Evolutionary conservation across 2,329 filamentous ascomycete genomes (phyloP), one percentile per base, ranked within the genome.

Genomic region (Dryadomyces quercivorus): DNA sequence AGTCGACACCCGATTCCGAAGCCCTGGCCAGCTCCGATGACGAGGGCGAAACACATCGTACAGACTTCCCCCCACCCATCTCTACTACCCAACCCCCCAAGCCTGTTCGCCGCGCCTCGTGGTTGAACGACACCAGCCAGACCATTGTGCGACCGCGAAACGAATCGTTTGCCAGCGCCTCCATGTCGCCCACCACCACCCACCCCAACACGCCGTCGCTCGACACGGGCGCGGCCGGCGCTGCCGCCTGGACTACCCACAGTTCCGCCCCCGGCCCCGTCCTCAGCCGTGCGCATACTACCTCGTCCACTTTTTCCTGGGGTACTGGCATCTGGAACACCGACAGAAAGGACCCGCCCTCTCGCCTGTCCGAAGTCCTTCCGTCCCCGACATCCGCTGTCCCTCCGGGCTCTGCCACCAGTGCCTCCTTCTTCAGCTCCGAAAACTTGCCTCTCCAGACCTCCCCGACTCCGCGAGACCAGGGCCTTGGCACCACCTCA

Each of bases 11-110:
- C 21, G 93, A 97, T 66, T 96, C 91, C 3, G 92, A 97, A 66
- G 92, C 88, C 52, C 74, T 97, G 57, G 90, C 86, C 52, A 97
- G 92, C 61, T 96, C 91, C 13, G 93, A 97, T 67, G 93, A 97
- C 67, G 93, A 98, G 68, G 78, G 75, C 55, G 86, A 95, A 57
- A 76, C 82, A 65, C 76, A 79, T 60, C 75, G 75, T 47, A 73
- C 80, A 61, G 79, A 77, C 2, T 16, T 46, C 1, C 49, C 26
- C 43, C 55, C 68, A 65, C 63, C 66, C 57, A 64, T 67, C 22
- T 26, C 51, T 36, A 34, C 50, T 13, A 5, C 20, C 54, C 78
- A 73, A 61, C 77, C 72, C 51, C 76, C 71, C 51, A 87, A 84
- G 62, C 80, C 85, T 49, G 78, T 77, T 26, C 81, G 88, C 54